These are phyloP conservation scores for Oleoguttula mirabilis DNA, from an alignment of 495 filamentous ascomycete species.

Conservation along the genomic window DNA sequence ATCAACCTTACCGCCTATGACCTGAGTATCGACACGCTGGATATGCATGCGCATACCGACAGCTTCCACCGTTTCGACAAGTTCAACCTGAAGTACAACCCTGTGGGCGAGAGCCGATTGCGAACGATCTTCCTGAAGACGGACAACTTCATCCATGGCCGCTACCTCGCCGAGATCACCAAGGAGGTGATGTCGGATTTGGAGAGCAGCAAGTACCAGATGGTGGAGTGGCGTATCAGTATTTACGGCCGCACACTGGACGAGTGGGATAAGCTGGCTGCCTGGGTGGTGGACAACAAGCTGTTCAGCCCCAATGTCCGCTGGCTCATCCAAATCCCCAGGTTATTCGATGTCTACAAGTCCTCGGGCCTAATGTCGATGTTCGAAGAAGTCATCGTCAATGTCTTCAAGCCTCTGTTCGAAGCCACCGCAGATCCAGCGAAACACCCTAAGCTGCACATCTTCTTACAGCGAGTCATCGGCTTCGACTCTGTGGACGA, in stretches of 20 bases:
- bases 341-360: constrained; percentile 93
- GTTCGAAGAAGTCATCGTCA: constrained; percentile 82
- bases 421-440: constrained; percentile 82
- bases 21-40: constrained; percentile 92
- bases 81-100: constrained; percentile 98
- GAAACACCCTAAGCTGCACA: constrained; percentile 82
- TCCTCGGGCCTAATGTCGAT: constrained; percentile 70
- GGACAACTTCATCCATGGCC: constrained; percentile 91
- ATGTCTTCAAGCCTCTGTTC: constrained; percentile 87
- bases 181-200: constrained; percentile 97
- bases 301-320: constrained; percentile 94
- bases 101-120: constrained; percentile 85
- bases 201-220: constrained; percentile 97
- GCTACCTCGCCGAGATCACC: constrained; percentile 93
- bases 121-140: constrained; percentile 97
- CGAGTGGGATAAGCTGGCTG: constrained; percentile 96
- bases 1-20: constrained; percentile 96
- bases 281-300: constrained; percentile 99
- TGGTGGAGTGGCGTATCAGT: constrained; percentile 97
- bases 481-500: constrained; percentile 97
- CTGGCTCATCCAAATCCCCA: constrained; percentile 91
- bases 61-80: constrained; percentile 99
- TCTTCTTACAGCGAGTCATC: constrained; percentile 89
- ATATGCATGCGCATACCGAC: constrained; percentile 98
- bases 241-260: constrained; percentile 85